Conservation (phyloP, 371 early-diverging fungal genomes). For the Mucor racemosus region DNA sequence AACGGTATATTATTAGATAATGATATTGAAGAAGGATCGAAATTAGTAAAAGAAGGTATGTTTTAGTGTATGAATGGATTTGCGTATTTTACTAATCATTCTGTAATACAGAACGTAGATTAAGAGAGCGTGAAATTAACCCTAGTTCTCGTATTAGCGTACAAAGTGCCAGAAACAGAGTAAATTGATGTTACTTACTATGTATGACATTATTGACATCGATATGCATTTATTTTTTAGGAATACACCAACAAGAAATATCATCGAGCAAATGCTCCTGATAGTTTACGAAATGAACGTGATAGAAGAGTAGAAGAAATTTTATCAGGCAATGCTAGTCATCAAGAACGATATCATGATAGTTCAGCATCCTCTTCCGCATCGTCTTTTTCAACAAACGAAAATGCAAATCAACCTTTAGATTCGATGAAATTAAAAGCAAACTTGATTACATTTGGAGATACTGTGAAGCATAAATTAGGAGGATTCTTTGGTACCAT, state of each 20-base stretch:
- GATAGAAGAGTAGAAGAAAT: constrained; percentile 48
- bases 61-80: not conserved
- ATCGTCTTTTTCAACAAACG: constrained; percentile 11
- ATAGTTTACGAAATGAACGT: constrained; percentile 34
- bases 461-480: constrained; percentile 34
- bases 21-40: constrained; percentile 55
- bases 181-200: constrained; percentile 15
- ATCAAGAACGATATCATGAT: constrained; percentile 12
- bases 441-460: constrained; percentile 32
- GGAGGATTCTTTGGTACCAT: constrained; percentile 31
- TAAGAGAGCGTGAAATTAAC: constrained; percentile 35
- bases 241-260: constrained; percentile 38
- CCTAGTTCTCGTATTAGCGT: constrained; percentile 24
- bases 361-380: constrained; percentile 11
- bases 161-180: constrained; percentile 30
- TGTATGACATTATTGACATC: not conserved
- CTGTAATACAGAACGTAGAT: constrained; percentile 30
- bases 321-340: constrained; percentile 27
- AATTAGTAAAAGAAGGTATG: constrained; percentile 47
- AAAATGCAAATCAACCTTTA: not conserved
- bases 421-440: constrained; percentile 15
- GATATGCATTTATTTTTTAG: not conserved
- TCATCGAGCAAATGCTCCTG: constrained; percentile 22
- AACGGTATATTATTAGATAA: constrained; percentile 36
- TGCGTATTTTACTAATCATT: not conserved